A percentile compares a stretch with the other conserved stretches of the same genome.
These are phyloP conservation scores for Diversispora epigaea DNA, from an alignment of 192 early-diverging fungal genomes.

Conservation along the genomic window DNA sequence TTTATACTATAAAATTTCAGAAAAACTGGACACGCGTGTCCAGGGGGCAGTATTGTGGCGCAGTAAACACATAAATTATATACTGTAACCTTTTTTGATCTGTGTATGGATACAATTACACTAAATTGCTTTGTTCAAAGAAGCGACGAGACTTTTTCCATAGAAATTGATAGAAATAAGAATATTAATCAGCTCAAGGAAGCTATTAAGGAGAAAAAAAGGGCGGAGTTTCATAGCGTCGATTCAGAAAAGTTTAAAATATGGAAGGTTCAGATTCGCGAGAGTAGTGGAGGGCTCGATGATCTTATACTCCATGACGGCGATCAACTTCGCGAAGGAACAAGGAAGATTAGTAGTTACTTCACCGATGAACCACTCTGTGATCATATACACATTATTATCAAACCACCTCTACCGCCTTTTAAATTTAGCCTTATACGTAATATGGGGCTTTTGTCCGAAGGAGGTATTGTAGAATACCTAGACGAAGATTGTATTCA, in stretches of 20 bases:
- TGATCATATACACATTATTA: conserved; percentile 19
- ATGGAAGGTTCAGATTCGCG: conserved; percentile 15
- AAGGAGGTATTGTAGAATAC: conserved; percentile 21
- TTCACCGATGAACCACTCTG: conserved; percentile 15
- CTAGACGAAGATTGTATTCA: conserved; percentile 12
- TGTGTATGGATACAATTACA: too few relatives aligned
- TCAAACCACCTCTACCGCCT: conserved; percentile 17
- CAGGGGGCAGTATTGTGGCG: too few relatives aligned
- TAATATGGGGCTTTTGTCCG: background rate
- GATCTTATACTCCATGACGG: background rate
- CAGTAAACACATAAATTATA: too few relatives aligned
- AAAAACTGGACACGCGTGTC: too few relatives aligned
- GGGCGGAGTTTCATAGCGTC: conserved; percentile 18
- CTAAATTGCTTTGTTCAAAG: conserved; percentile 19
- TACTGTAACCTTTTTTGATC: too few relatives aligned
- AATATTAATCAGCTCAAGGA: conserved; percentile 30
- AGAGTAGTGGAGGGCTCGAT: background rate
- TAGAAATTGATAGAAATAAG: conserved; percentile 20
- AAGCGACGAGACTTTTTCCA: conserved; percentile 10
- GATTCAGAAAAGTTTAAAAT: conserved; percentile 1
- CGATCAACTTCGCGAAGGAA: conserved; percentile 17
- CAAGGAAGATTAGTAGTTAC: conserved; percentile 24
- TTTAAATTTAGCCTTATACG: background rate
- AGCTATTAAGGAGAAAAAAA: conserved; percentile 32
- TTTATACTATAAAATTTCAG: too few relatives aligned